These are phyloP conservation scores for Hypoxylon sp. DNA, from an alignment of 2,329 filamentous ascomycete genomes.

Conservation along the genomic window DNA sequence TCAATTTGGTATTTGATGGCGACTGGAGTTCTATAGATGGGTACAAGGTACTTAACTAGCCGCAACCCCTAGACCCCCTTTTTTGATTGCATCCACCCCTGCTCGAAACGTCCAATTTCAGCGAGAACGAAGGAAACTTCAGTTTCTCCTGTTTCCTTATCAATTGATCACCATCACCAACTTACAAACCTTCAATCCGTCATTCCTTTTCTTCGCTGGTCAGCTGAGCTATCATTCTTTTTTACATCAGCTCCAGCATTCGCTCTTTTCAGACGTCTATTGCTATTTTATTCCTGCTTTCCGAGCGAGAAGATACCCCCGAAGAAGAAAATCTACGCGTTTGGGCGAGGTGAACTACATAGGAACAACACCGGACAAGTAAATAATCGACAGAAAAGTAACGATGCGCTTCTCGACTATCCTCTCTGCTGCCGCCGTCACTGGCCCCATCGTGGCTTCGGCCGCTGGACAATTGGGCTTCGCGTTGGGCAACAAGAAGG, in stretches of 20 bases:
- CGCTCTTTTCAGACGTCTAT: conserved; percentile 30
- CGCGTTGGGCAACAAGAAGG: conserved; percentile 74
- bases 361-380: conserved; percentile 2
- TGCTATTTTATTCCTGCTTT: conserved; percentile 10
- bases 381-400: conserved; percentile 16
- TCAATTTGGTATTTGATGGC: background rate
- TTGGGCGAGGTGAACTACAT: conserved; percentile 3
- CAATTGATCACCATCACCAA: conserved; percentile 7
- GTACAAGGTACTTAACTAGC: conserved; percentile 22
- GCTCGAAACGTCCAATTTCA: conserved; percentile 45
- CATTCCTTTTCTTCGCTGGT: conserved; percentile 32
- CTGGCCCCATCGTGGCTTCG: conserved; percentile 56
- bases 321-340: conserved; percentile 19
- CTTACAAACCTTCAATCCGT: conserved; percentile 3
- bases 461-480: conserved; percentile 69
- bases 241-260: conserved; percentile 33
- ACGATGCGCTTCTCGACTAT: conserved; percentile 59
- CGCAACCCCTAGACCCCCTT: conserved; percentile 32
- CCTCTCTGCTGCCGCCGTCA: conserved; percentile 44
- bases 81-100: conserved; percentile 34
- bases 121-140: conserved; percentile 23
- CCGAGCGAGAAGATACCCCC: conserved; percentile 26
- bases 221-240: conserved; percentile 27
- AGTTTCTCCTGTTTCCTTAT: conserved; percentile 28
- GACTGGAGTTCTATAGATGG: conserved; percentile 1